Evolutionary conservation across 306 rosid genomes (phyloP), one percentile per base, ranked within the genome.

Genomic region (Rosa rugosa): DNA sequence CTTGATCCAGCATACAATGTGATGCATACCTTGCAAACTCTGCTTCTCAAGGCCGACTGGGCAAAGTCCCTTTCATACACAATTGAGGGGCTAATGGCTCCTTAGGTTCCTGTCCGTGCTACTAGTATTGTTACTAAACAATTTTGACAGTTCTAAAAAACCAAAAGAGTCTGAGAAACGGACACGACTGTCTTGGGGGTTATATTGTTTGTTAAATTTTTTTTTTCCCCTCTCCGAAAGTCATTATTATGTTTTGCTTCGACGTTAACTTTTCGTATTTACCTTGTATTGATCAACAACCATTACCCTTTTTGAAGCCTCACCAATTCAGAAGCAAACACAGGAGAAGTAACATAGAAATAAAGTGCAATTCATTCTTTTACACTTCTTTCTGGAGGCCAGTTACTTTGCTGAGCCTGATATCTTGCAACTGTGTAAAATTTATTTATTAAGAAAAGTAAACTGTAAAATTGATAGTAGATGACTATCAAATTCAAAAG

Each of bases 51-150:
- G 89, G 91, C 98, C 51, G 99, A 93, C 86, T 95, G 99, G 99
- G 99, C 98, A 2, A 87, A 92, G 84, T 88, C 93, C 53, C 97
- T 95, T 79, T 84, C 98, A 27, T 91, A 95, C 83, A 95, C 99
- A 17, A 91, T 95, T 80, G 99, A 95, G n/a, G 98, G 98, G 81
- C 86, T 95, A 80, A 91, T 95, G 99, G 99, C 99, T 77, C 98
- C 99, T 16, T 95, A 76, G 82, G 75, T 67, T 87, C 80, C 80
- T 84, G 63, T 68, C 67, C 11, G 25, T 64, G 64, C 11, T 74
- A 81, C 50, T 71, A 73, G 84, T 80, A 73, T 79, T 75, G 80
- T 70, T 46, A 53, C 72, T 69, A 79, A 71, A 87, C 94, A 91
- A 84, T 89, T 89, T 93, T 91, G 97, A 79, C 86, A 49, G 60